A percentile compares a stretch with the other conserved stretches of the same genome.
phyloP scores from a whole-genome alignment of 257 asterid species.

The Penstemon davidsonii region DNA sequence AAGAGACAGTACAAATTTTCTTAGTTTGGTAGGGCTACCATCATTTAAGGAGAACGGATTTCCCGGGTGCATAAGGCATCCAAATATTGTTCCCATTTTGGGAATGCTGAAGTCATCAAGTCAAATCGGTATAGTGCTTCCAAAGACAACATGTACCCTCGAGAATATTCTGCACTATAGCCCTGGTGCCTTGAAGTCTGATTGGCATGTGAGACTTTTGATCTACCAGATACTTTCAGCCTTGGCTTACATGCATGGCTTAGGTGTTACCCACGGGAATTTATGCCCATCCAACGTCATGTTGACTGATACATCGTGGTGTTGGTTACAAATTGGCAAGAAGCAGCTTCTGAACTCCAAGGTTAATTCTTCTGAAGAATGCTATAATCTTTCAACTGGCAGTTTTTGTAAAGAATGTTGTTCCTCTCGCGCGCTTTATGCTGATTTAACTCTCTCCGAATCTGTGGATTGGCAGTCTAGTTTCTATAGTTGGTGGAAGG shows the following conservation, averaged over 20 bases:
- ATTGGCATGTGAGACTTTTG: slow-evolving; percentile 69
- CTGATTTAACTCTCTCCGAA: slow-evolving; percentile 60
- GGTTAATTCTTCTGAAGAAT: slow-evolving; percentile 36
- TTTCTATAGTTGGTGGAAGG: slow-evolving; percentile 87
- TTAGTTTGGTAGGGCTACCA: slow-evolving; percentile 74
- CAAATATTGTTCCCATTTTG: slow-evolving; percentile 73
- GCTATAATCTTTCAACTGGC: slow-evolving; percentile 28
- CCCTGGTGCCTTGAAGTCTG: slow-evolving; percentile 68
- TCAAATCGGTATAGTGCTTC: slow-evolving; percentile 53
- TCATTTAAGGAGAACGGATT: slow-evolving; percentile 55
- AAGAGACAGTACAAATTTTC: slow-evolving; percentile 61
- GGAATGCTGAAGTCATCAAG: slow-evolving; percentile 67
- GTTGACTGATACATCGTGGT: slow-evolving; percentile 77
- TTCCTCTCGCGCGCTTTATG: slow-evolving; percentile 56
- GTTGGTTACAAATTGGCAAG: slow-evolving; percentile 67
- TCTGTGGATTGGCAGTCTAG: slow-evolving; percentile 65
- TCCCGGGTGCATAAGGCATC: slow-evolving; percentile 97
- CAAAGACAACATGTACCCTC: slow-evolving; percentile 68
- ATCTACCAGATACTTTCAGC: slow-evolving; percentile 86
- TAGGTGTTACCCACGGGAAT: slow-evolving; percentile 74
- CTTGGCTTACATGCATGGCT: slow-evolving; percentile 76
- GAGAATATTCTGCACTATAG: slow-evolving; percentile 72
- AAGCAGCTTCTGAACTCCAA: slow-evolving; percentile 43
- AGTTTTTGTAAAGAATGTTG: slow-evolving; percentile 52
- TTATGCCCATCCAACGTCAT: slow-evolving; percentile 66